phyloP scores from a whole-genome alignment of 2,329 filamentous ascomycete species.

The Epichloe glyceriae region DNA sequence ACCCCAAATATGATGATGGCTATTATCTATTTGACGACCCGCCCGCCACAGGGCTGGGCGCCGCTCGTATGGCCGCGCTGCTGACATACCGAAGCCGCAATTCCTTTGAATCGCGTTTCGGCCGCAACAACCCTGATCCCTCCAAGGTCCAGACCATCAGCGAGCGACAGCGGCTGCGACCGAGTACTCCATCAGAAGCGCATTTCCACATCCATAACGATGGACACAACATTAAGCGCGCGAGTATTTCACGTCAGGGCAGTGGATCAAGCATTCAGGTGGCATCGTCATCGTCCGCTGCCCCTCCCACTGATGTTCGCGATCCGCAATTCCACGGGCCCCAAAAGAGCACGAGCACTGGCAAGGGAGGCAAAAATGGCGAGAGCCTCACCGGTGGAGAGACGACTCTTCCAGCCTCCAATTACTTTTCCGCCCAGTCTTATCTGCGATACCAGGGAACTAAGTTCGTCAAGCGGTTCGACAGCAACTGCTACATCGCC shows the following conservation, averaged over 20 bases:
- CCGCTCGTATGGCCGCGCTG: slow-evolving; percentile 91
- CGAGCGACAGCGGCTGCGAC: slow-evolving; percentile 45
- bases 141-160: slow-evolving; percentile 74
- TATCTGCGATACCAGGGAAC: slow-evolving; percentile 93
- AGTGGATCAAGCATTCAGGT: slow-evolving; percentile 21
- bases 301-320: slow-evolving; percentile 12
- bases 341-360: not conserved
- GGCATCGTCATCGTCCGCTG: slow-evolving; percentile 4
- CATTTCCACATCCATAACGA: slow-evolving; percentile 78
- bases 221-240: slow-evolving; percentile 53
- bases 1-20: slow-evolving; percentile 95
- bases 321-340: slow-evolving; percentile 62
- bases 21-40: slow-evolving; percentile 86
- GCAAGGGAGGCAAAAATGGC: slow-evolving; percentile 21
- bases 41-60: slow-evolving; percentile 74
- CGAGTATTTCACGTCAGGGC: slow-evolving; percentile 33
- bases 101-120: slow-evolving; percentile 92
- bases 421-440: slow-evolving; percentile 97
- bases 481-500: slow-evolving; percentile 97
- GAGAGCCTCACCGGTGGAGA: slow-evolving; percentile 38
- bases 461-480: slow-evolving; percentile 95
- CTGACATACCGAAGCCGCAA: slow-evolving; percentile 93
- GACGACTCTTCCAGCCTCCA: slow-evolving; percentile 42
- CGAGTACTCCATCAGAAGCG: slow-evolving; percentile 51
- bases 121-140: slow-evolving; percentile 80